These are phyloP conservation scores for Salvia miltiorrhiza DNA, from an alignment of 257 asterid genomes.

Conservation along the genomic window DNA sequence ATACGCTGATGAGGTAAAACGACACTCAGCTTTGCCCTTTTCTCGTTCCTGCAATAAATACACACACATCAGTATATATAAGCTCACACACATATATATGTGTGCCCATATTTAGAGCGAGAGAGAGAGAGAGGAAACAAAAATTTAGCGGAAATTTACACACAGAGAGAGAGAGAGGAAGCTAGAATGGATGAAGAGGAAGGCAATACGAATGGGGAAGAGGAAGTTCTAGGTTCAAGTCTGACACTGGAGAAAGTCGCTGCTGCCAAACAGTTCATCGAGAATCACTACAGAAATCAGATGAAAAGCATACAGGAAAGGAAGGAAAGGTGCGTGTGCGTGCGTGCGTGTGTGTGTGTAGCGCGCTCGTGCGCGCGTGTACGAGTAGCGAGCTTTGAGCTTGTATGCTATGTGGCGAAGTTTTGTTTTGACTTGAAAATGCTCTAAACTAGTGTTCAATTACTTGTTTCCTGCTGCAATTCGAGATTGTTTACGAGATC, in stretches of 20 bases:
- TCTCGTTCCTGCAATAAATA: constrained; percentile 24
- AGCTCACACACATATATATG: background rate
- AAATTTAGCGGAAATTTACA: constrained; percentile 28
- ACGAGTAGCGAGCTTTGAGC: constrained; percentile 10
- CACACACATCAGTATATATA: constrained; percentile 10
- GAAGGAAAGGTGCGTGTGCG: constrained; percentile 55
- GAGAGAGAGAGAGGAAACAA: constrained; percentile 8
- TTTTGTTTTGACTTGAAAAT: constrained; percentile 6
- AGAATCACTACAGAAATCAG: constrained; percentile 89
- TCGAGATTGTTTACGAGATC: constrained; percentile 32
- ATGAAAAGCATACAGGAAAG: constrained; percentile 83
- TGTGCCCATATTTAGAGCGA: background rate
- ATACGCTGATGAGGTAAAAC: constrained; percentile 33
- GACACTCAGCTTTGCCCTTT: constrained; percentile 18
- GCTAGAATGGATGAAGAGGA: constrained; percentile 45
- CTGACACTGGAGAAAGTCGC: constrained; percentile 91
- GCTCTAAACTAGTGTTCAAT: constrained; percentile 2
- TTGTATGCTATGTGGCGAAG: background rate
- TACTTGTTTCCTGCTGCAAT: constrained; percentile 1
- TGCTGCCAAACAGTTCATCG: constrained; percentile 89
- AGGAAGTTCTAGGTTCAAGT: constrained; percentile 72
- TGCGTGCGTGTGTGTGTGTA: too few relatives aligned
- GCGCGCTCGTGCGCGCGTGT: background rate
- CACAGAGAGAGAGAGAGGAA: constrained; percentile 26
- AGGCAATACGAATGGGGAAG: constrained; percentile 32